Evolutionary conservation across 495 filamentous ascomycete genomes (phyloP), one percentile per base, ranked within the genome.

Genomic region (Achaetomiella virescens): DNA sequence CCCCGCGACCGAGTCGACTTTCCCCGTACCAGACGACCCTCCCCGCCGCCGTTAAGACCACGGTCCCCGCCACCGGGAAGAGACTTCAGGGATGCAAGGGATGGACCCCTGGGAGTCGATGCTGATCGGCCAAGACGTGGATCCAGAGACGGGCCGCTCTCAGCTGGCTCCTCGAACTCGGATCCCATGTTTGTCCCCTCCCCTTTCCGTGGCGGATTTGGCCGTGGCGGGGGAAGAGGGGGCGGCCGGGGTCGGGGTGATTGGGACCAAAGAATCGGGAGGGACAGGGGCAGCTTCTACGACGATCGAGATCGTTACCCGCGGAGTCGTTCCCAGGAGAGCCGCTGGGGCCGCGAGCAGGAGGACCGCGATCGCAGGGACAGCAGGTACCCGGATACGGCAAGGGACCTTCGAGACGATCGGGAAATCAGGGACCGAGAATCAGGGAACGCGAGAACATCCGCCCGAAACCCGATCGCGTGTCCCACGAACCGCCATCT

Each of bases 271-370:
- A 80, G 83, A 37, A 77, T 77, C 54, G 81, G 83, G 7, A 77
- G 86, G 54, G 79, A 80, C 3, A 56, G 66, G 27, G 62, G 50
- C 7, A 51, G 18, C 6, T 75, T 74, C 0, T 84, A 79, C 61
- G 73, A 82, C 8, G 85, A 89, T 11, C 55, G 60, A 18, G 70
- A 77, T 42, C 70, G 74, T 49, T 75, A 75, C 46, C 73, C 75
- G 36, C 78, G 87, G 45, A 87, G 86, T 63, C 79, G 85, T 29
- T 90, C 88, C 35, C 82, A 86, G 43, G 86, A 89, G 61, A 76
- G 79, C 29, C 80, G 85, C 47, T 80, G 72, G 68, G 71, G 66
- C 24, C 73, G 73, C 58, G 81, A 68, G 8, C 76, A 65, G 41
- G 78, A 81, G 14, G 75, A 80, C 25, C 72, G 76, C 38, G 78